Conservation (phyloP, 169 alveolate genomes). For the Cryptosporidium tyzzeri region DNA sequence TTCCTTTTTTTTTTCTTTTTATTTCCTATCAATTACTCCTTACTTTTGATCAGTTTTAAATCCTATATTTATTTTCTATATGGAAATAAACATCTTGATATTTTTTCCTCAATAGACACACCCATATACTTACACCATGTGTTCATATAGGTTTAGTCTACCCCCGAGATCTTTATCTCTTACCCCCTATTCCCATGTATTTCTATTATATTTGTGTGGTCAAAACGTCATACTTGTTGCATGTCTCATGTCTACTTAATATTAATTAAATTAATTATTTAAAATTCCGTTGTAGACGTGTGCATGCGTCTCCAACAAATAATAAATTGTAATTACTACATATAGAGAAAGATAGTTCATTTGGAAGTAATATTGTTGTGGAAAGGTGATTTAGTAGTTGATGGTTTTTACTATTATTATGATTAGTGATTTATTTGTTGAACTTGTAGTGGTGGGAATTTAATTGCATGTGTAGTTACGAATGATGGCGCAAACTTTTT, state of each 20-base stretch:
- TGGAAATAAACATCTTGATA: constrained; percentile 72
- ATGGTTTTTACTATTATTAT: too few species aligned
- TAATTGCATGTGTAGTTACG: too few species aligned
- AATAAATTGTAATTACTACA: neutral
- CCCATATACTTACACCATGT: constrained; percentile 66
- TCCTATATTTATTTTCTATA: constrained; percentile 28
- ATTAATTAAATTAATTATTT: constrained; percentile 4
- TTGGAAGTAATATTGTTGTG: neutral
- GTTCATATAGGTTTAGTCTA: constrained; percentile 63
- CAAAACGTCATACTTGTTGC: constrained; percentile 71
- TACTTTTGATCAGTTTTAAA: constrained; percentile 22
- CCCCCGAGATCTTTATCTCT: constrained; percentile 25
- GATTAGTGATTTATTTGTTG: too few species aligned
- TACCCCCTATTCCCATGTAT: constrained; percentile 59
- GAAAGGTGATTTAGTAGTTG: too few species aligned
- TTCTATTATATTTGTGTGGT: constrained; percentile 66
- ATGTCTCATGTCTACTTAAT: constrained; percentile 38
- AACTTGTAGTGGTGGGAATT: too few species aligned
- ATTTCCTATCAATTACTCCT: constrained; percentile 9
- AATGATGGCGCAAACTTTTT: too few species aligned
- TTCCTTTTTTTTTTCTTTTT: constrained; percentile 5
- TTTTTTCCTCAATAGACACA: constrained; percentile 67
- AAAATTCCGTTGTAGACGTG: constrained; percentile 9
- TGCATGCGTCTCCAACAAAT: constrained; percentile 20
- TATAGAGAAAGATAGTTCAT: too few species aligned